phyloP scores from a whole-genome alignment of 1,284 basidiomycete genomes.

The Agaricales sp. region DNA sequence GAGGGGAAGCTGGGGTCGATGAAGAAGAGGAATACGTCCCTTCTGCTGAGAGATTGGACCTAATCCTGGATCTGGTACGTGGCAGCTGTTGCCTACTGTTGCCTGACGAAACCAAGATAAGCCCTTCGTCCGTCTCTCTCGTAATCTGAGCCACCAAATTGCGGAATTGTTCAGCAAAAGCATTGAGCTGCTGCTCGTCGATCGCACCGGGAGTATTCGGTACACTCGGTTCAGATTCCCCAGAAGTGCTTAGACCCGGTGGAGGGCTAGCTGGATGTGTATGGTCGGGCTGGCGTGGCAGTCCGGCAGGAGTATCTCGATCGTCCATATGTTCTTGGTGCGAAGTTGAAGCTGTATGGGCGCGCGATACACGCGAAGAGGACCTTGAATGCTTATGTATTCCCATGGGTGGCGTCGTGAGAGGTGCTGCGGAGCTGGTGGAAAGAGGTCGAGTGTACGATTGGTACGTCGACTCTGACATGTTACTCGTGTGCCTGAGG shows the following conservation, averaged over 20 bases:
- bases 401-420: background rate
- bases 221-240: too few species aligned
- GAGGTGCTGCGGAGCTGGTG: background rate
- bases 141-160: background rate
- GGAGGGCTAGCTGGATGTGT: background rate
- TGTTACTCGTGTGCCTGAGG: background rate
- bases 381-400: background rate
- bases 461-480: background rate
- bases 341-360: background rate
- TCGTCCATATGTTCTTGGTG: background rate
- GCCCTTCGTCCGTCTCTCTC: background rate
- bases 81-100: background rate
- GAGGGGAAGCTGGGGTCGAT: background rate
- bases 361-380: background rate
- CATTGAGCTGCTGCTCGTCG: background rate
- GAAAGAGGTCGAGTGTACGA: background rate
- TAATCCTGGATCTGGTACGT: background rate
- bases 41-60: too few species aligned
- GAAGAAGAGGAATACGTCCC: background rate
- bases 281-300: background rate
- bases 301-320: background rate
- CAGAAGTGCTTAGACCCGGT: background rate
- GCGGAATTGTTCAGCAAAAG: background rate
- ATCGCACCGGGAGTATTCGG: background rate
- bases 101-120: background rate